Evolutionary conservation across 1,139 yeast genomes (phyloP).

Genomic region (Candida labiduridarum): DNA sequence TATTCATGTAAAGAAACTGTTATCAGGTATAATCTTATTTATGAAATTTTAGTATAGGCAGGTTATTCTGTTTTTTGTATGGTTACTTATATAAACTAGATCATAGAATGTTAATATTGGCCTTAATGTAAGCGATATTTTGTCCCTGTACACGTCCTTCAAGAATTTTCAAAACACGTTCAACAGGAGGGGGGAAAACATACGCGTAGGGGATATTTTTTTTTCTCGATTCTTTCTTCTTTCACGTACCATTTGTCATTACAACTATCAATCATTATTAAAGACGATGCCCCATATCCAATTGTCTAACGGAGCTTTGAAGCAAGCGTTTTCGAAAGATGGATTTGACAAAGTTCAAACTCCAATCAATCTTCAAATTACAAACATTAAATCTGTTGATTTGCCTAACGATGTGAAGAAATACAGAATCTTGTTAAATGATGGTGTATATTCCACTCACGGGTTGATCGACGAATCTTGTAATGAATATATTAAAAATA

Average conservation of each 20-base stretch:
- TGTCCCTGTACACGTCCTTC: background rate
- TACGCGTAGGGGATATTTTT: slow-evolving; percentile 1
- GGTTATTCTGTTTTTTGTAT: too few relatives aligned
- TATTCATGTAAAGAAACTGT: too few relatives aligned
- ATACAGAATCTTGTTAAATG: slow-evolving; percentile 61
- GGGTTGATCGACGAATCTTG: slow-evolving; percentile 67
- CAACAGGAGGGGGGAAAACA: background rate
- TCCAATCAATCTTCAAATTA: slow-evolving; percentile 50
- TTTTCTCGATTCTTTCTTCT: background rate
- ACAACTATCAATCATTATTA: background rate
- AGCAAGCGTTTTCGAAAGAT: slow-evolving; percentile 27
- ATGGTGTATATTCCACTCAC: slow-evolving; percentile 64
- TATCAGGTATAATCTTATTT: too few relatives aligned
- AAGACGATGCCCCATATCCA: slow-evolving; percentile 11
- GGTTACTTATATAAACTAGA: too few relatives aligned
- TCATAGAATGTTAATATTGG: background rate
- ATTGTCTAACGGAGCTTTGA: slow-evolving; percentile 28
- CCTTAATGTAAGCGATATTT: background rate
- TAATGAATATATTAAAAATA: slow-evolving; percentile 50
- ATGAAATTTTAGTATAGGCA: too few relatives aligned
- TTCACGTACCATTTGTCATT: background rate
- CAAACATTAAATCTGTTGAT: slow-evolving; percentile 45
- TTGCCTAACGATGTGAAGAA: slow-evolving; percentile 48
- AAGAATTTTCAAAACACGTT: background rate
- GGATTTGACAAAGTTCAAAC: slow-evolving; percentile 24